A percentile compares a stretch with the other conserved stretches of the same genome.
Evolutionary conservation across 352 stramenopile species (phyloP).

Genomic region (Pythium apleroticum): DNA sequence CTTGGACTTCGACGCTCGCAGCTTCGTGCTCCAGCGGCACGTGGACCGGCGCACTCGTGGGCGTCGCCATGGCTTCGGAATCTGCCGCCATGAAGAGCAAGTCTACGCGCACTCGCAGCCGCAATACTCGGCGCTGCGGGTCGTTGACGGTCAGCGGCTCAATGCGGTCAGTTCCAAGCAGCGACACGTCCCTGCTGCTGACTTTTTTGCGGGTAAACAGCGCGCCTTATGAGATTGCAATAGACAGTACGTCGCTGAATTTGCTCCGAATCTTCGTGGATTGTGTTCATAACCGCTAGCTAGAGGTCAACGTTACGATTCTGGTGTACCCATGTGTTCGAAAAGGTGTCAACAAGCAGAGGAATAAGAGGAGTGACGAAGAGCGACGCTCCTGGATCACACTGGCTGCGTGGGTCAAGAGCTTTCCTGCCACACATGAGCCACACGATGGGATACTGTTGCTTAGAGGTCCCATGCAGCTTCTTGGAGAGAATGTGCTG

Average conservation of each 20-base stretch:
- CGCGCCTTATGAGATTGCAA: conserved; percentile 7
- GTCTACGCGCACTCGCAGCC: neutral
- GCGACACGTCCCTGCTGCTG: conserved; percentile 8
- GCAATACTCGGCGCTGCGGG: neutral
- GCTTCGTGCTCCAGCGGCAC: conserved; percentile 7
- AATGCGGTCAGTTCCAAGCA: conserved; percentile 1
- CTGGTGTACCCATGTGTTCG: conserved; percentile 31
- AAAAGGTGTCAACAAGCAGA: neutral
- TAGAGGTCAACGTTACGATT: neutral
- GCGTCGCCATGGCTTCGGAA: conserved; percentile 21
- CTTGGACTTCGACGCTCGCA: neutral
- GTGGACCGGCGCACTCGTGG: conserved; percentile 4
- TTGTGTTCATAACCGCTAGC: conserved; percentile 12
- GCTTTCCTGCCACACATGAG: neutral
- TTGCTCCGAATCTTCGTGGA: conserved; percentile 24
- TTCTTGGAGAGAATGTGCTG: neutral
- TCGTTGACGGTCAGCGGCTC: conserved; percentile 4
- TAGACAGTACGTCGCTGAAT: neutral
- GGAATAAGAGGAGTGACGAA: conserved; percentile 5
- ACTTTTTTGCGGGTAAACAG: conserved; percentile 14
- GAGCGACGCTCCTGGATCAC: neutral
- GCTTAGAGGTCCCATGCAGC: neutral
- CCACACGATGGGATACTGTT: neutral
- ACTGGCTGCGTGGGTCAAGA: neutral
- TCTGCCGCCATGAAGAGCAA: conserved; percentile 23